phyloP scores from a whole-genome alignment of 169 alveolate genomes.

The Besnoitia besnoiti region DNA sequence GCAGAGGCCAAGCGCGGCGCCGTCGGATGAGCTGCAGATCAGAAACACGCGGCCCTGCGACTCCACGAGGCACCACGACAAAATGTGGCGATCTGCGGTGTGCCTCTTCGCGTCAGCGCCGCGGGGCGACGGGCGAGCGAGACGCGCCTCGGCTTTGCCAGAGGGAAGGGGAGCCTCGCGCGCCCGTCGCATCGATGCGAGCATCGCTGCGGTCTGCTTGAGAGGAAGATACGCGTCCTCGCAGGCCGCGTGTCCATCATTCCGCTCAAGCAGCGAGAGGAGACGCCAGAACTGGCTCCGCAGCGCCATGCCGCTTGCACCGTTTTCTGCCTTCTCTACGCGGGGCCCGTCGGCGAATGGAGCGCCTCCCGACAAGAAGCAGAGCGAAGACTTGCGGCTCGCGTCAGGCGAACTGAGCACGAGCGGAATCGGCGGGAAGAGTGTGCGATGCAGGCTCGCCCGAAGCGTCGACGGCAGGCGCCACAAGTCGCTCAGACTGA shows the following conservation, averaged over 20 bases:
- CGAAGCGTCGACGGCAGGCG: slow-evolving; percentile 20
- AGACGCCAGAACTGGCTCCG: neutral
- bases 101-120: neutral
- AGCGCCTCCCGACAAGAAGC: neutral
- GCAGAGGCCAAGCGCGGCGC: slow-evolving; percentile 39
- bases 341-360: too few species aligned
- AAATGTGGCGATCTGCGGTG: neutral
- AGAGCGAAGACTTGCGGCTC: neutral
- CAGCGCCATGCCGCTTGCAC: neutral
- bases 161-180: neutral
- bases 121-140: neutral
- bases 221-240: too few species aligned
- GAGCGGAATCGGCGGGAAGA: neutral
- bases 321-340: too few species aligned
- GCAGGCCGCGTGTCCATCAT: neutral
- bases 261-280: neutral
- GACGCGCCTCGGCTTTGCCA: neutral
- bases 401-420: neutral
- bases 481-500: neutral
- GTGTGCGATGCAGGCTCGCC: slow-evolving; percentile 3
- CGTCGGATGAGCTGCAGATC: slow-evolving; percentile 50
- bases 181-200: neutral
- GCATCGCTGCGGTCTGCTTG: too few species aligned
- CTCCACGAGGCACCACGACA: slow-evolving; percentile 60
- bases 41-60: slow-evolving; percentile 46